These are phyloP conservation scores for Globisporangium takayamanum DNA, from an alignment of 352 stramenopile species.

Conservation along the genomic window DNA sequence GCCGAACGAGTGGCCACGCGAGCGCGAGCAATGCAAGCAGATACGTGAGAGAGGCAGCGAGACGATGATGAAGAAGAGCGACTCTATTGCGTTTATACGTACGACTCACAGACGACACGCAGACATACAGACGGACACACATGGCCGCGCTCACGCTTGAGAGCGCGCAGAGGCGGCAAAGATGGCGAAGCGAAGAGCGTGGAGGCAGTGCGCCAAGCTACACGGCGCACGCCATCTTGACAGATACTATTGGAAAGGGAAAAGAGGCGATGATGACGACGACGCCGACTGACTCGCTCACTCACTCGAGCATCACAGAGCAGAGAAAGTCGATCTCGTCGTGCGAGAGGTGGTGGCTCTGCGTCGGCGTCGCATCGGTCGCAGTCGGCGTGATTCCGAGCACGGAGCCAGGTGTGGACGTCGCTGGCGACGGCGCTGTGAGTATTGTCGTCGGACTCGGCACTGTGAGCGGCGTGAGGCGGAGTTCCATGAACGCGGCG, in stretches of 20 bases:
- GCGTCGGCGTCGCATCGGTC: neutral
- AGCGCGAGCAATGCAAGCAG: too few species aligned
- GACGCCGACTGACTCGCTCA: neutral
- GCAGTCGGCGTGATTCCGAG: slow-evolving; percentile 7
- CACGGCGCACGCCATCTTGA: neutral
- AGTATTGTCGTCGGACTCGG: slow-evolving; percentile 10
- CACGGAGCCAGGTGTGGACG: slow-evolving; percentile 8
- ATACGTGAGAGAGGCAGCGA: too few species aligned
- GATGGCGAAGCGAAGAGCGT: neutral
- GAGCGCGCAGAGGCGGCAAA: too few species aligned
- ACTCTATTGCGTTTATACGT: too few species aligned
- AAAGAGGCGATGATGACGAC: neutral
- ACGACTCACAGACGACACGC: too few species aligned
- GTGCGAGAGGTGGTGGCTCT: slow-evolving; percentile 51
- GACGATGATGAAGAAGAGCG: too few species aligned
- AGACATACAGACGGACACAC: too few species aligned
- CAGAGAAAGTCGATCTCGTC: slow-evolving; percentile 86
- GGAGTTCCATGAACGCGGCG: slow-evolving; percentile 11
- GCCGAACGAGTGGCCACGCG: too few species aligned
- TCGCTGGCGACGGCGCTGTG: slow-evolving; percentile 14
- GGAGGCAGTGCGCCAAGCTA: neutral
- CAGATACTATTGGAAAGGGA: slow-evolving; percentile 2
- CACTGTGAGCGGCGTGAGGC: slow-evolving; percentile 11
- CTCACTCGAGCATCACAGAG: slow-evolving; percentile 75
- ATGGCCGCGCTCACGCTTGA: too few species aligned